A percentile compares a stretch with the other conserved stretches of the same genome.
Evolutionary conservation across 192 early-diverging fungal species (phyloP).

Genomic region (Radiomyces spectabilis): DNA sequence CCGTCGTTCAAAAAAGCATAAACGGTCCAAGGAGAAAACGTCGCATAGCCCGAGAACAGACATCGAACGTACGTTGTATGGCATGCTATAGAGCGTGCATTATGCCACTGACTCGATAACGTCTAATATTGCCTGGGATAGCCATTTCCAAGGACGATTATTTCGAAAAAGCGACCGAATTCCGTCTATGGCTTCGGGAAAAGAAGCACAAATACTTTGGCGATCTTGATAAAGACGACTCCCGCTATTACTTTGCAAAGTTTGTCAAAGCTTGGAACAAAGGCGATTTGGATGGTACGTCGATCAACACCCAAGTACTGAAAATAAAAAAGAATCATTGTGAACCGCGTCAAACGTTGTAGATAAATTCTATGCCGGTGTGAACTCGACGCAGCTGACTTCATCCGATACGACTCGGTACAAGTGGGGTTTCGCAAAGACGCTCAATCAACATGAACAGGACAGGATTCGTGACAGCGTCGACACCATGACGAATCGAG

Average conservation of each 20-base stretch:
- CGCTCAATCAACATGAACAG: slow-evolving; percentile 41
- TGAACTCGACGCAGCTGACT: slow-evolving; percentile 54
- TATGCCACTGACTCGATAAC: too few relatives aligned
- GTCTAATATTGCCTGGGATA: too few relatives aligned
- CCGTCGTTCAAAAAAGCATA: neutral
- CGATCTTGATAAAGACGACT: slow-evolving; percentile 62
- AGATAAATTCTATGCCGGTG: slow-evolving; percentile 65
- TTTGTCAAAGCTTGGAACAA: slow-evolving; percentile 88
- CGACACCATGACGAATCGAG: slow-evolving; percentile 46
- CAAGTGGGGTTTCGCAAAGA: slow-evolving; percentile 65
- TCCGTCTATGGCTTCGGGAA: slow-evolving; percentile 74
- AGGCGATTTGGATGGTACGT: slow-evolving; percentile 50
- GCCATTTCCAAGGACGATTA: slow-evolving; percentile 71
- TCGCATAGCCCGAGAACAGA: too few relatives aligned
- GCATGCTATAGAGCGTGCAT: too few relatives aligned
- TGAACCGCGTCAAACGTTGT: too few relatives aligned
- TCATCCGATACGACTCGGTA: slow-evolving; percentile 61
- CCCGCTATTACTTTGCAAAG: slow-evolving; percentile 68
- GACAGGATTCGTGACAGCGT: slow-evolving; percentile 50
- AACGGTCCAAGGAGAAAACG: slow-evolving; percentile 1
- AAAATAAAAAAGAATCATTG: neutral
- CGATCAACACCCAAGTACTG: neutral
- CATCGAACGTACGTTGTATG: too few relatives aligned
- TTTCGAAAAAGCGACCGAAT: slow-evolving; percentile 67
- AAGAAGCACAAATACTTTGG: slow-evolving; percentile 67